These are phyloP conservation scores for Pseudogymnoascus sp. DNA, from an alignment of 2,329 filamentous ascomycete species.

Conservation along the genomic window DNA sequence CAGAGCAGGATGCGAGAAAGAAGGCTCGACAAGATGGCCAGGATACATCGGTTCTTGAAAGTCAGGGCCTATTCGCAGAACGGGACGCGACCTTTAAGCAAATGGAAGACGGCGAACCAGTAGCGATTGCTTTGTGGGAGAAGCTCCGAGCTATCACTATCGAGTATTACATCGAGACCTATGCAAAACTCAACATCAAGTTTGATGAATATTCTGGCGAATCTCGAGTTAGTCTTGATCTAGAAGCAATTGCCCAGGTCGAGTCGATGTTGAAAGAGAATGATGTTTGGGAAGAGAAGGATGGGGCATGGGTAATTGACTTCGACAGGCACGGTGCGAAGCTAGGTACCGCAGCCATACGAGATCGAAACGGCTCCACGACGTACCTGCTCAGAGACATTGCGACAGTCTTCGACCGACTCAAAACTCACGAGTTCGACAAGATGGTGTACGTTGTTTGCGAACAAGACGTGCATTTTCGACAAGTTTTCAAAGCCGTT, in stretches of 20 bases:
- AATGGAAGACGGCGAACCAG: slow-evolving; percentile 55
- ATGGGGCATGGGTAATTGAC: slow-evolving; percentile 62
- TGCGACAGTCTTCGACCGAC: slow-evolving; percentile 56
- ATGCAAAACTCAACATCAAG: slow-evolving; percentile 55
- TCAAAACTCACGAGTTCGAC: slow-evolving; percentile 55
- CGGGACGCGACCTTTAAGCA: slow-evolving; percentile 50
- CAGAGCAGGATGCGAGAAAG: slow-evolving; percentile 44
- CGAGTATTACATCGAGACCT: slow-evolving; percentile 56
- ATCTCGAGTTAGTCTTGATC: slow-evolving; percentile 48
- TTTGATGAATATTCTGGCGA: slow-evolving; percentile 64
- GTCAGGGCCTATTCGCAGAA: slow-evolving; percentile 39
- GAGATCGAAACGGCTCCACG: slow-evolving; percentile 60
- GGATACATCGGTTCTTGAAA: slow-evolving; percentile 40
- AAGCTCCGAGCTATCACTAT: slow-evolving; percentile 58
- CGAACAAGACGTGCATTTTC: slow-evolving; percentile 60
- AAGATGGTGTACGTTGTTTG: slow-evolving; percentile 62
- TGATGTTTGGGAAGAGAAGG: slow-evolving; percentile 54
- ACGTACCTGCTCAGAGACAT: slow-evolving; percentile 65
- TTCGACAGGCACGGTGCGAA: slow-evolving; percentile 60
- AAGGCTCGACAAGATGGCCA: slow-evolving; percentile 43
- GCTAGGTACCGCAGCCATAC: slow-evolving; percentile 58
- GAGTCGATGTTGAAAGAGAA: slow-evolving; percentile 51
- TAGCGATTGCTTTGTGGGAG: slow-evolving; percentile 54
- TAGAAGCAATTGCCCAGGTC: slow-evolving; percentile 54
- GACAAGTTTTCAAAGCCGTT: slow-evolving; percentile 22